These are phyloP conservation scores for Pseudogymnoascus sp. DNA, from an alignment of 2,329 filamentous ascomycete genomes.

Conservation along the genomic window DNA sequence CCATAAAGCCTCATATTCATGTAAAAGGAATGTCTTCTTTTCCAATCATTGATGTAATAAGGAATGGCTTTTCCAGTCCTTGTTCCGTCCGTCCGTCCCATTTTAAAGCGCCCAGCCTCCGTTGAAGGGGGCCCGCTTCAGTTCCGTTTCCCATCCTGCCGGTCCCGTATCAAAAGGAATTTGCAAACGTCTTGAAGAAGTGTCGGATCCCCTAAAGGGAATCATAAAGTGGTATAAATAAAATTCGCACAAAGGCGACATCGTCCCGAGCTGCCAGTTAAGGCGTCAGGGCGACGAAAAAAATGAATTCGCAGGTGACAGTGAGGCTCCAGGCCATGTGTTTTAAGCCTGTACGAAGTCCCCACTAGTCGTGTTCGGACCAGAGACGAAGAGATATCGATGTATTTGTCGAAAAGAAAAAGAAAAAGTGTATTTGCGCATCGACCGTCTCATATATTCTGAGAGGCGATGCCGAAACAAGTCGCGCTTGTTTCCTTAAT, in stretches of 20 bases:
- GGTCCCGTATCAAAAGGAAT: slow-evolving; percentile 6
- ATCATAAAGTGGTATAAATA: slow-evolving; percentile 7
- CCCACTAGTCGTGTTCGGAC: background rate
- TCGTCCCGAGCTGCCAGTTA: background rate
- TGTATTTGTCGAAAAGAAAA: background rate
- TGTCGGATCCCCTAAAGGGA: background rate
- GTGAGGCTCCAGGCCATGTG: slow-evolving; percentile 6
- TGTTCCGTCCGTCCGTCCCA: background rate
- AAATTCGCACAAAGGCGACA: background rate
- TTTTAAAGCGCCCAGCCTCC: slow-evolving; percentile 6
- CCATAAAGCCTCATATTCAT: slow-evolving; percentile 1
- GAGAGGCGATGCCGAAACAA: slow-evolving; percentile 5
- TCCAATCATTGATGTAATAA: slow-evolving; percentile 2
- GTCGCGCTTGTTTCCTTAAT: background rate
- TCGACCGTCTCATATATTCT: slow-evolving; percentile 1
- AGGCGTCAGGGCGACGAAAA: background rate
- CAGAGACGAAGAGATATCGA: slow-evolving; percentile 2
- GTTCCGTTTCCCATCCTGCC: background rate
- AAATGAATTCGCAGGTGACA: slow-evolving; percentile 7
- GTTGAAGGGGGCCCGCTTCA: slow-evolving; percentile 3
- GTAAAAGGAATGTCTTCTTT: background rate
- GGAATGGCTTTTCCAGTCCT: background rate
- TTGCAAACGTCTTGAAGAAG: slow-evolving; percentile 1
- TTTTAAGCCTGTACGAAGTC: slow-evolving; percentile 4
- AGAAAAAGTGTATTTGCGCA: slow-evolving; percentile 2